Percentiles rank a stretch among this genome's conserved stretches.
phyloP scores from a whole-genome alignment of 2,329 filamentous ascomycete species.

The Penicillium sp. region DNA sequence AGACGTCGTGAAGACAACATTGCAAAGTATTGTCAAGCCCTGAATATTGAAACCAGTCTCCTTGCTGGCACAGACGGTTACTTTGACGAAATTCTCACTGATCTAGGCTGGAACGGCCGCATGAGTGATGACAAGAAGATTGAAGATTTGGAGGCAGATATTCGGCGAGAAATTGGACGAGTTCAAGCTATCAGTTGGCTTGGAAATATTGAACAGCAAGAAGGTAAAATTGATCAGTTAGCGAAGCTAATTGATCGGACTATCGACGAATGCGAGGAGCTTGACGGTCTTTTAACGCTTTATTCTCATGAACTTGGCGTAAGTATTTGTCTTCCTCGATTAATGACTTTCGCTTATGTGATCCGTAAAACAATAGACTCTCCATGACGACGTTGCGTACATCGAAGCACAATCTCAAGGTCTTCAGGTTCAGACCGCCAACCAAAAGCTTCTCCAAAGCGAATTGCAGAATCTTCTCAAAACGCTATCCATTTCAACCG shows the following conservation, averaged over 20 bases:
- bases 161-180: conserved; percentile 82
- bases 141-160: conserved; percentile 74
- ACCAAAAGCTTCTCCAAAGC: conserved; percentile 87
- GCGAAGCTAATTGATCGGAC: conserved; percentile 80
- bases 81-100: conserved; percentile 76
- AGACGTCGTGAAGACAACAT: conserved; percentile 69
- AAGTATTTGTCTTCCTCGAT: conserved; percentile 35
- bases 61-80: conserved; percentile 73
- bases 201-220: conserved; percentile 75
- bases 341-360: conserved; percentile 1
- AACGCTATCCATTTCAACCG: conserved; percentile 79
- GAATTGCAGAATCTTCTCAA: conserved; percentile 86
- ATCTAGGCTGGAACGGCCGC: conserved; percentile 83
- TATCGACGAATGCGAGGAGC: conserved; percentile 92
- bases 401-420: conserved; percentile 97
- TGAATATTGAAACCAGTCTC: conserved; percentile 74
- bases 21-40: conserved; percentile 68
- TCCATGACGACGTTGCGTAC: conserved; percentile 93
- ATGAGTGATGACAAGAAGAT: conserved; percentile 70
- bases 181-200: conserved; percentile 93
- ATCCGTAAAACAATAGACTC: conserved; percentile 56
- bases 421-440: conserved; percentile 92
- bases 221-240: conserved; percentile 83
- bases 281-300: conserved; percentile 88
- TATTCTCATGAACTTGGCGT: conserved; percentile 93